Conservation (phyloP, 306 rosid species). For the Medicago arabica region DNA sequence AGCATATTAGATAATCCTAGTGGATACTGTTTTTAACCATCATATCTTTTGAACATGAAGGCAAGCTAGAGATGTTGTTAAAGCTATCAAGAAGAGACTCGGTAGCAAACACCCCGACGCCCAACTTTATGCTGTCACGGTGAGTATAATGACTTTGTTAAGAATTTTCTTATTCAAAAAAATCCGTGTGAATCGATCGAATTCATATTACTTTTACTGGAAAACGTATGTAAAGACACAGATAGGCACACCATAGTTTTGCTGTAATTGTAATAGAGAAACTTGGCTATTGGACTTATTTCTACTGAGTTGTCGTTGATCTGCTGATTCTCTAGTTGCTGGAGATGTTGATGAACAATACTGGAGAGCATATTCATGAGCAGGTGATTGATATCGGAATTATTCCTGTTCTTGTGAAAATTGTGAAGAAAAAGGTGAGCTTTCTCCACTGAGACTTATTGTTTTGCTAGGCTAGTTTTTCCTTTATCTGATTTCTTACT, state of each 20-base stretch:
- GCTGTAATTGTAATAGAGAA: conserved; percentile 16
- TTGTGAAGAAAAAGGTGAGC: conserved; percentile 93
- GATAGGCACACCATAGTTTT: conserved; percentile 8
- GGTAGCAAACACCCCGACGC: conserved; percentile 73
- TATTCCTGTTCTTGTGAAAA: conserved; percentile 80
- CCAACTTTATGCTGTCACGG: conserved; percentile 85
- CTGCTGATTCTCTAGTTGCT: conserved; percentile 68
- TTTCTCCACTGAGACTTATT: conserved; percentile 29
- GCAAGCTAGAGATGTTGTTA: conserved; percentile 77
- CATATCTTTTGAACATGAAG: conserved; percentile 53
- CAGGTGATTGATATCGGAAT: conserved; percentile 84
- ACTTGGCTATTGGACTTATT: conserved; percentile 37
- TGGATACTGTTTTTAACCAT: conserved; percentile 24
- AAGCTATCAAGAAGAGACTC: conserved; percentile 82
- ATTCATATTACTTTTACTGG: conserved; percentile 12
- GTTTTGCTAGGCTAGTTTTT: conserved; percentile 14
- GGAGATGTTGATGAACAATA: conserved; percentile 97
- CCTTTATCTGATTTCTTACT: conserved; percentile 3
- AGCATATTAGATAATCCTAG: conserved; percentile 27
- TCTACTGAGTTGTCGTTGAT: conserved; percentile 36
- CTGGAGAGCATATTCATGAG: conserved; percentile 84
- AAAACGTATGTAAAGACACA: conserved; percentile 13
- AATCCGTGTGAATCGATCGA: not conserved
- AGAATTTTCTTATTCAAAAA: not conserved
- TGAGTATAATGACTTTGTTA: conserved; percentile 50